A percentile compares a stretch with the other conserved stretches of the same genome.
Evolutionary conservation across 2,329 filamentous ascomycete genomes (phyloP).

Genomic region (Sphaceloma murrayae): DNA sequence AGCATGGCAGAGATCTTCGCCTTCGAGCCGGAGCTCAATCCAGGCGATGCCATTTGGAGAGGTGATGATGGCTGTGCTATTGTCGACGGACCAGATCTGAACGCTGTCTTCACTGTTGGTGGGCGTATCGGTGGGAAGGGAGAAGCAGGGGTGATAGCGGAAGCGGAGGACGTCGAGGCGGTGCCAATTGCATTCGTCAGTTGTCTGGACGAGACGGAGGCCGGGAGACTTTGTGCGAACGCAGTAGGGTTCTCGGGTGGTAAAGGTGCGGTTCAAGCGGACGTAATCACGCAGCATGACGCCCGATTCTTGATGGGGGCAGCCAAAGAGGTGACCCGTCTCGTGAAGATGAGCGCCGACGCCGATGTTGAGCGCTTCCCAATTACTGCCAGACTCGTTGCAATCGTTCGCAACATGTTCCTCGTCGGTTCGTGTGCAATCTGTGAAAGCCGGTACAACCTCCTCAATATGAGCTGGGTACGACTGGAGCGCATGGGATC

Average conservation of each 20-base stretch:
- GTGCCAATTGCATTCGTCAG: conserved; percentile 88
- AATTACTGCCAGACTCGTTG: conserved; percentile 78
- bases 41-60: conserved; percentile 75
- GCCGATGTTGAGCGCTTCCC: conserved; percentile 91
- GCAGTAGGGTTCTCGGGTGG: conserved; percentile 71
- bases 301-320: conserved; percentile 80
- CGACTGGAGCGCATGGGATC: conserved; percentile 82
- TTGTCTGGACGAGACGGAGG: conserved; percentile 56
- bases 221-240: conserved; percentile 80
- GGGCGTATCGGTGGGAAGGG: conserved; percentile 63
- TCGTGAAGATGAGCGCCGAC: conserved; percentile 91
- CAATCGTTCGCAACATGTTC: conserved; percentile 74
- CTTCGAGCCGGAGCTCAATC: conserved; percentile 70
- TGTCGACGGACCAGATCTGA: conserved; percentile 77
- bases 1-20: conserved; percentile 67
- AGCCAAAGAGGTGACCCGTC: conserved; percentile 80
- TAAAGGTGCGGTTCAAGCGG: conserved; percentile 72
- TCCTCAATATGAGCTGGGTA: conserved; percentile 87
- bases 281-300: conserved; percentile 88
- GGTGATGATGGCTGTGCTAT: conserved; percentile 63
- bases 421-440: conserved; percentile 82
- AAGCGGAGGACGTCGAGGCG: conserved; percentile 81
- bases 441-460: conserved; percentile 75
- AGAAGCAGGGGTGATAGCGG: conserved; percentile 82
- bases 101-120: conserved; percentile 59